Evolutionary conservation across 768 basidiomycete genomes (phyloP), one percentile per base, ranked within the genome.

Genomic region (Rhodotorula diobovata): DNA sequence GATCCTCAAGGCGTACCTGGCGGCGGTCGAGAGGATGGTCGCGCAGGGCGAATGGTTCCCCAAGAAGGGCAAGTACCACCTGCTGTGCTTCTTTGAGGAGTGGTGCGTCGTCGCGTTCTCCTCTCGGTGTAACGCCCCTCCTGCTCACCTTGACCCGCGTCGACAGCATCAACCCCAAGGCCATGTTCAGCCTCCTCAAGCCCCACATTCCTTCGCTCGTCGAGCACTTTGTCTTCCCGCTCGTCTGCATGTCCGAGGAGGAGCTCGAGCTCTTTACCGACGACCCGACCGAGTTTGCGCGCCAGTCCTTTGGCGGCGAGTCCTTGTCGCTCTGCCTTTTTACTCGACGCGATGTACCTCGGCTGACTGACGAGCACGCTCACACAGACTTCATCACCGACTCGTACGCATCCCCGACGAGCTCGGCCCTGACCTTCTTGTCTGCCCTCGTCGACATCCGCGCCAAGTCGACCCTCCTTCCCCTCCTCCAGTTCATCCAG

Each of bases 181-280:
- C 90, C n/a, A 95, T 91, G 10, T 94, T 92, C 91, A 81, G 83
- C 7, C 84, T 90, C 48, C 85, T 95, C 78, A 93, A 93, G 80
- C 91, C 91, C 32, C 92, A 91, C 76, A 86, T 89, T 48, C 84
- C 90, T 78, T 86, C 81, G 5, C 85, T 94, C 10, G 85, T 93
- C n/a, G 87, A 88, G 16, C 84, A 83, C 48, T 92, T 93, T 76
- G 87, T 89, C 30, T 94, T 93, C 84, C 91, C 93, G 41, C 89
- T 90, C 77, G 85, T 95, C 37, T 89, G 87, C 32, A 93, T 93
- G 82, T 89, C 87, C 35, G 81, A 86, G 21, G 80, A 84, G 4
- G 87, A 87, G 76, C 83, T 87, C 76, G 84, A 87, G 54, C 82
- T 89, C 10, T 94, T 91, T 90, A 84, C 87, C 64, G 81, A 81